Percentiles rank a stretch among this genome's conserved stretches.
phyloP scores from a whole-genome alignment of 768 basidiomycete species.

The Trichaptum fuscoviolaceum region DNA sequence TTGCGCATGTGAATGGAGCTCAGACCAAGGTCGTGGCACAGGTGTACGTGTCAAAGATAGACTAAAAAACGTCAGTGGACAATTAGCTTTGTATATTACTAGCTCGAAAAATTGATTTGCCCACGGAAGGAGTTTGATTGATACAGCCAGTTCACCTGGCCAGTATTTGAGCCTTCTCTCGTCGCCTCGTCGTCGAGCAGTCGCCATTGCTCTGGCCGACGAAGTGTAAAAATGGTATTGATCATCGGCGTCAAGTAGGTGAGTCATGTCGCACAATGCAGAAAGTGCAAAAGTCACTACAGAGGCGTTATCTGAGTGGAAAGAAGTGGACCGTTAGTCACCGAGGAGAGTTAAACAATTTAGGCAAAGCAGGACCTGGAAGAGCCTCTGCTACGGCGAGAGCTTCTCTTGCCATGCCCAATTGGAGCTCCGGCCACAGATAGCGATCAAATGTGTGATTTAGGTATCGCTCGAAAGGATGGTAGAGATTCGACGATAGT shows the following conservation, averaged over 20 bases:
- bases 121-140: constrained; percentile 74
- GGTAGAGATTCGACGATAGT: constrained; percentile 22
- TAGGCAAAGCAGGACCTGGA: constrained; percentile 50
- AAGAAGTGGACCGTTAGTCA: not conserved
- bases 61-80: constrained; percentile 32
- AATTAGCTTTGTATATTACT: constrained; percentile 5
- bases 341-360: constrained; percentile 16
- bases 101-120: constrained; percentile 20
- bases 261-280: constrained; percentile 68
- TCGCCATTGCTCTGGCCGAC: constrained; percentile 64
- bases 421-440: constrained; percentile 88
- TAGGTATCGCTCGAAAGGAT: not conserved
- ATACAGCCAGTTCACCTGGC: constrained; percentile 76
- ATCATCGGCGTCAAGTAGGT: constrained; percentile 65
- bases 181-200: constrained; percentile 75
- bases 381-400: constrained; percentile 87
- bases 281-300: constrained; percentile 91
- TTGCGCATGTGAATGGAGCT: constrained; percentile 37
- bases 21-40: constrained; percentile 62
- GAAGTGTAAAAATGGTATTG: constrained; percentile 77
- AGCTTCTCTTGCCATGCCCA: constrained; percentile 90
- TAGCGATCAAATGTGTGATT: constrained; percentile 28
- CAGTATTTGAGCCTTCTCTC: constrained; percentile 74
- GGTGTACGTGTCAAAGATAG: constrained; percentile 66
- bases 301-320: constrained; percentile 63